These are phyloP conservation scores for Penicillium maclennaniae DNA, from an alignment of 495 filamentous ascomycete species.

Conservation along the genomic window DNA sequence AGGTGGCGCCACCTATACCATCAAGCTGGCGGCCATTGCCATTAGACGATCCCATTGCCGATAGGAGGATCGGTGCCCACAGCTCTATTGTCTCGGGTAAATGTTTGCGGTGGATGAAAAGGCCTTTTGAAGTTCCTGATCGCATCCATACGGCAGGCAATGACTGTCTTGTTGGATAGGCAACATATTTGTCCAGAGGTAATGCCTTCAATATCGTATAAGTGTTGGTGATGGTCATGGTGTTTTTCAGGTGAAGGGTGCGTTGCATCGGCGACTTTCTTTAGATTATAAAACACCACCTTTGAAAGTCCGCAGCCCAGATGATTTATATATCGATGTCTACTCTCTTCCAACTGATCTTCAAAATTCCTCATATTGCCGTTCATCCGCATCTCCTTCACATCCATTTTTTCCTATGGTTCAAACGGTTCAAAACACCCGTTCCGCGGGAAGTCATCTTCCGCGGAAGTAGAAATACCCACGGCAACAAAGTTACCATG, in stretches of 20 bases:
- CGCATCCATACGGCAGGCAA: slow-evolving; percentile 36
- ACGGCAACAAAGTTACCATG: neutral
- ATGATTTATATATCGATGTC: neutral
- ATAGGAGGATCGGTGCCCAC: slow-evolving; percentile 31
- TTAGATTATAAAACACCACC: too few relatives aligned
- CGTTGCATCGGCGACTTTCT: neutral
- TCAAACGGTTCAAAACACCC: neutral
- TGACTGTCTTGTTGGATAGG: neutral
- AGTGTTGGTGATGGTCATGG: neutral
- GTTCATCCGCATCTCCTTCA: too few relatives aligned
- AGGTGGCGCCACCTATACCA: slow-evolving; percentile 37
- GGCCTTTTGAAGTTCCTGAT: slow-evolving; percentile 36
- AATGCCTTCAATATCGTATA: neutral
- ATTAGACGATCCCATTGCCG: slow-evolving; percentile 27
- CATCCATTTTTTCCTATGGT: neutral
- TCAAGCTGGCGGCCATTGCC: slow-evolving; percentile 27
- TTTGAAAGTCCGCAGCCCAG: too few relatives aligned
- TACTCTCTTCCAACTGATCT: too few relatives aligned
- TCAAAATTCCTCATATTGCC: too few relatives aligned
- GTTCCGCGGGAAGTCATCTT: slow-evolving; percentile 7
- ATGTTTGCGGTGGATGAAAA: slow-evolving; percentile 32
- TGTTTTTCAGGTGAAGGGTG: neutral
- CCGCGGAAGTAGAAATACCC: neutral
- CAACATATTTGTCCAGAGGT: neutral
- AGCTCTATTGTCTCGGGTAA: slow-evolving; percentile 18